Base-by-base conservation (phyloP, 768 basidiomycete genomes). In the Psilocybe sp. region DNA sequence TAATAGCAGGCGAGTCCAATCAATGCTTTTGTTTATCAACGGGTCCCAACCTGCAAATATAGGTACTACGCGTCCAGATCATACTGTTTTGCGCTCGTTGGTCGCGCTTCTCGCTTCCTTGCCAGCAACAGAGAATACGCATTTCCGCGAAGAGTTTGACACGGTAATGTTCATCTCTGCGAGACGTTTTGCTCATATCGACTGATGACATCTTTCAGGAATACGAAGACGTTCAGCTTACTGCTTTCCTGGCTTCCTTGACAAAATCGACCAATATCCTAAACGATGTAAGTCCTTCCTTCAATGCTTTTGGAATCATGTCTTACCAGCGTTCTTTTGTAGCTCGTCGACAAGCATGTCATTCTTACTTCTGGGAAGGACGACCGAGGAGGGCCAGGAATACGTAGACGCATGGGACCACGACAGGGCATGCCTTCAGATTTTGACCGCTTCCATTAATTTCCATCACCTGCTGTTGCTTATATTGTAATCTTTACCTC, bases 211-310 rank as follows among this genome's bases (percentile, higher is more conserved):
- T n/a, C 32, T 39, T 18, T 18, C 58, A 97, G 93, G 96, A 99
- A 80, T 92, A 95, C 67, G 89, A 88, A 60, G 95, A 99, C 64
- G 93, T 96, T 13, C 92, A 97, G 53, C 73, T 99, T 23, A 97
- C 93, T 1, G 85, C 88, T 8, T 91, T 92, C 68, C 74, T 99
- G 11, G 85, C 92, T 0, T 82, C 85, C 12, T 68, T 99, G 51
- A 98, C 95, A 6, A 95, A 94, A 68, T 89, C 90, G 28, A 78
- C 95, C 13, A 87, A 86, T 56, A 81, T 86, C 9, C 68, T 98
- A 50, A 98, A 95, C 64, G 92, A 96, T 59, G 95, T 96, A 62
- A 60, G 91, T 36, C 32, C 53, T 31, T 34, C 38, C 42, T 44
- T 39, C 34, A 23, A 32, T 39, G 51, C 50, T 41, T 46, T 39